These are phyloP conservation scores for Entophlyctis luteolus DNA, from an alignment of 192 early-diverging fungal genomes.

Conservation along the genomic window DNA sequence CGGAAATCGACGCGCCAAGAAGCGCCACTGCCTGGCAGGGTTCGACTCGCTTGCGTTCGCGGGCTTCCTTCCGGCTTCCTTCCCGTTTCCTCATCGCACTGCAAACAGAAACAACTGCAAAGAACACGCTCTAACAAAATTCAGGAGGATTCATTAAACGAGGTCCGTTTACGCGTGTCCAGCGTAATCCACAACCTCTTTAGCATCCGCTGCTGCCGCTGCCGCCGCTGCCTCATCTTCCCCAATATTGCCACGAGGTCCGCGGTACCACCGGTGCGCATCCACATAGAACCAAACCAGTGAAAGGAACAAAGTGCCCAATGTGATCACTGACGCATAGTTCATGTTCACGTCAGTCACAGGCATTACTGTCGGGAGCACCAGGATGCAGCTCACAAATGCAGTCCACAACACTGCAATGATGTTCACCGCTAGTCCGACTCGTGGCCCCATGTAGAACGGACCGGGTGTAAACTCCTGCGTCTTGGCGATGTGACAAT, in stretches of 20 bases:
- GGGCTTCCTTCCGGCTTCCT: no score
- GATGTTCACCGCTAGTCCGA: not conserved
- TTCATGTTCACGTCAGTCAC: conserved; percentile 7
- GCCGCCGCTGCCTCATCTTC: not conserved
- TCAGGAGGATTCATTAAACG: no score
- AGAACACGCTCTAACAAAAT: no score
- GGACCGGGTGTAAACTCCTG: not conserved
- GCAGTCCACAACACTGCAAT: conserved; percentile 18
- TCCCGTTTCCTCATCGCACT: no score
- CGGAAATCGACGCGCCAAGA: no score
- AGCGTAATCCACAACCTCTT: no score
- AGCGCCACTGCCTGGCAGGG: no score
- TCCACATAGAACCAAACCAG: conserved; percentile 16
- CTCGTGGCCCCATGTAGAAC: no score
- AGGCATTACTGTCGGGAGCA: not conserved
- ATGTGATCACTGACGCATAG: not conserved
- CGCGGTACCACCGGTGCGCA: conserved; percentile 13
- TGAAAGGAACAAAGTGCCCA: conserved; percentile 20
- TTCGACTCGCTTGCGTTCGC: no score
- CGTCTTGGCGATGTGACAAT: conserved; percentile 7
- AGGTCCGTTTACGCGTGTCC: no score
- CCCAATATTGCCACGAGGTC: conserved; percentile 3
- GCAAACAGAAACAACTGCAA: no score
- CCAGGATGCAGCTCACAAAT: conserved; percentile 1
- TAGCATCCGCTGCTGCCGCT: no score